Conservation (phyloP, 1,284 basidiomycete species). For the Fistulina hepatica region DNA sequence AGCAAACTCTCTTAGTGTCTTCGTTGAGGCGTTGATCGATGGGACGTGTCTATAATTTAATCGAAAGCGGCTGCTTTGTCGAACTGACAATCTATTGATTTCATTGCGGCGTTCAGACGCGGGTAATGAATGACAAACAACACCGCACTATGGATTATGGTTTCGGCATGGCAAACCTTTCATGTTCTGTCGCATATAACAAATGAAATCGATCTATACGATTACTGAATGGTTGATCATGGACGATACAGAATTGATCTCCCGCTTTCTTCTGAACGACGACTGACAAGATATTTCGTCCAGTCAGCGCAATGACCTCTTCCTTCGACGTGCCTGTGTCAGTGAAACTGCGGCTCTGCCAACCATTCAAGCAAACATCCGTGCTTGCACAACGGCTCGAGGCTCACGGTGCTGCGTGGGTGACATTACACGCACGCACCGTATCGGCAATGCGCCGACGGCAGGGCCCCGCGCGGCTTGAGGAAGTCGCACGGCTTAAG, state of each 20-base stretch:
- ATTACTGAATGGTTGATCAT: no score
- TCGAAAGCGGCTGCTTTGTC: no score
- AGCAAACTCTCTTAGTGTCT: not conserved
- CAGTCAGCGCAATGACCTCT: constrained; percentile 49
- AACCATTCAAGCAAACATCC: constrained; percentile 44
- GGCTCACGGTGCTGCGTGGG: constrained; percentile 48
- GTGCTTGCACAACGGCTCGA: constrained; percentile 48
- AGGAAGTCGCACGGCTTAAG: constrained; percentile 44
- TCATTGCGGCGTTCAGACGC: no score
- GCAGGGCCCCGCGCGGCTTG: constrained; percentile 57
- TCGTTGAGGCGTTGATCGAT: no score
- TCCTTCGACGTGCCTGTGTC: constrained; percentile 52
- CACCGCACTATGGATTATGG: no score
- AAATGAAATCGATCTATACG: no score
- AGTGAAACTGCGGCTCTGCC: constrained; percentile 51
- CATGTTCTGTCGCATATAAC: constrained; percentile 2
- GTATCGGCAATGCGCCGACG: constrained; percentile 56
- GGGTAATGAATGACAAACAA: no score
- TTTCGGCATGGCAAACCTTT: not conserved
- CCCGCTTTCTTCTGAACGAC: no score
- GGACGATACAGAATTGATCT: no score
- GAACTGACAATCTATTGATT: no score
- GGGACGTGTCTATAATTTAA: no score
- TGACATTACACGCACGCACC: constrained; percentile 63
- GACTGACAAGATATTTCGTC: no score